Evolutionary conservation across 805 yeast genomes (phyloP).

Genomic region (Yarrowia sp.): DNA sequence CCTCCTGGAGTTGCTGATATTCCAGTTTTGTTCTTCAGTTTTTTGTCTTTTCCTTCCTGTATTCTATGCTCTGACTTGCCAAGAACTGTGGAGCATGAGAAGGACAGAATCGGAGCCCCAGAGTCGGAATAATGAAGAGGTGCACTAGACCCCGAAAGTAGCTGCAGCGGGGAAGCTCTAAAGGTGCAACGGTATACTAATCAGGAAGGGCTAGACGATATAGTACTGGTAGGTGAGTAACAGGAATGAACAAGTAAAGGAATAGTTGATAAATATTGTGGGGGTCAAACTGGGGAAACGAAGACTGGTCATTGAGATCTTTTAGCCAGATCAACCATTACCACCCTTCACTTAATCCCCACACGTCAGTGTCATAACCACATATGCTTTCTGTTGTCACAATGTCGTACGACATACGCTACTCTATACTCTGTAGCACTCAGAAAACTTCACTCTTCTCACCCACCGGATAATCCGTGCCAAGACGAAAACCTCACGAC

Average conservation of each 20-base stretch:
- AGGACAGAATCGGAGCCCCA: background rate
- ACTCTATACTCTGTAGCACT: too few relatives aligned
- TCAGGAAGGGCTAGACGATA: background rate
- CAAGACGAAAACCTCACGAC: conserved; percentile 9
- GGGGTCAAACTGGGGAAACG: too few relatives aligned
- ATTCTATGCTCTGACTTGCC: background rate
- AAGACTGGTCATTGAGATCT: too few relatives aligned
- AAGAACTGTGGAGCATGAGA: background rate
- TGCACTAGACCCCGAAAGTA: background rate
- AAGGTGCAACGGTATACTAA: background rate
- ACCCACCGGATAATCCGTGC: conserved; percentile 19
- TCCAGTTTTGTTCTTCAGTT: too few relatives aligned
- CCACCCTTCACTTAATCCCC: background rate
- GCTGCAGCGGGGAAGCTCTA: background rate
- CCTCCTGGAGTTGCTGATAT: background rate
- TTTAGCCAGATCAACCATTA: too few relatives aligned
- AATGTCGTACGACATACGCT: too few relatives aligned
- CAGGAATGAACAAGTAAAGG: too few relatives aligned
- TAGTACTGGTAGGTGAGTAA: too few relatives aligned
- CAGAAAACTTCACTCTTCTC: background rate
- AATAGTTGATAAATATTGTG: too few relatives aligned
- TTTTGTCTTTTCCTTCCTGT: too few relatives aligned
- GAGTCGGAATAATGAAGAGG: background rate
- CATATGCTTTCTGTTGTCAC: too few relatives aligned
- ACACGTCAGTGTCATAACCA: conserved; percentile 10